Base-by-base conservation (phyloP, 257 asterid species). In the Nicotiana tabacum region DNA sequence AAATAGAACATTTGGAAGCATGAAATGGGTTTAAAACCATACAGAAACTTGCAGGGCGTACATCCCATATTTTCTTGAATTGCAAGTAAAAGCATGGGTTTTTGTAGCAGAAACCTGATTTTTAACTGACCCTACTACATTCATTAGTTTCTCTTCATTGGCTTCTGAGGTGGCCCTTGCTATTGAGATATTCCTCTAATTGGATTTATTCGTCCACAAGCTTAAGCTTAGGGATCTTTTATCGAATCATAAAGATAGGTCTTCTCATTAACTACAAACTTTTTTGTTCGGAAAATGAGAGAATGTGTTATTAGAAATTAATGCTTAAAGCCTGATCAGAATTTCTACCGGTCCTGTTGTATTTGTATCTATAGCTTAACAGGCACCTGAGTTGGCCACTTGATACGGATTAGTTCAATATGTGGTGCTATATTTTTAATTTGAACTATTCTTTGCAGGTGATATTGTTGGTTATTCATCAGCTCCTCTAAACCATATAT, bases 391-490 rank as follows among this genome's bases (percentile, higher is more conserved):
- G 43, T 27, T 76, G 9, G 57, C 27, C 27, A 5, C 53, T 76
- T 51, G 29, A 29, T 76, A 76, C 17, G 4, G 64, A 76, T 51
- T 51, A 15, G 46, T 48, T 30, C 18, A 51, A 51, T 51, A 16
- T 76, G 80, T 29, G 27, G 80, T 51, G 80, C 64, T 51, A 32
- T 51, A 27, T 76, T 51, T 24, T 51, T 51, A 7, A 68, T 33
- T 82, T 46, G 69, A 74, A 76, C 70, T 88, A 88, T 65, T 62
- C 83, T 77, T 85, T 86, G 84, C 90, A 96, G 99, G 92, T 83
- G 90, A 90, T 46, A 87, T 89, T 82, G 85, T 94, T 88, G 97
- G 99, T 83, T 85, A 83, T 85, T 91, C 81, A 84, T 87, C 91
- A 53, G 89, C 93, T 87, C 87, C 97, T 39, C 80, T 96, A 88